Evolutionary conservation across 768 basidiomycete genomes (phyloP), one percentile per base, ranked within the genome.

Genomic region (Rhizopogon rudus): DNA sequence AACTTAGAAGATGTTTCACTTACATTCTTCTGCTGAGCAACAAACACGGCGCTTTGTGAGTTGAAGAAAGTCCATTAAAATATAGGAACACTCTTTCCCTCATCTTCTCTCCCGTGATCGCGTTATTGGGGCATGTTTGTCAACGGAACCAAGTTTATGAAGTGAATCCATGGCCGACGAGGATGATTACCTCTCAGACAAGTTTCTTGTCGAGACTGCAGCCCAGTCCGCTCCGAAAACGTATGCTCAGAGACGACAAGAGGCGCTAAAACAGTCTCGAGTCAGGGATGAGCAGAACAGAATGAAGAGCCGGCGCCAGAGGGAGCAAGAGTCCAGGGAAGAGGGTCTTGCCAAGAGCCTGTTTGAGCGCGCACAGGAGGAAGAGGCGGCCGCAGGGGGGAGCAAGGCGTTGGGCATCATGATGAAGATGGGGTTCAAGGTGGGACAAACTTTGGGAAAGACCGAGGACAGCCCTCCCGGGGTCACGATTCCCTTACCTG

Each of bases 371-470:
- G 88, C 87, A 22, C 77, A 80, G 66, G 87, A 90, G 64, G 78
- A 81, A 58, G 78, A 77, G 56, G 74, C 72, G 17, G 61, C 67
- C 44, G 58, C 50, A 1, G 64, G 61, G 14, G 76, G 79, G 42
- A 92, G 81, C 74, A 93, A 92, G 67, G 92, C 91, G 7, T 73
- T 93, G 52, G 79, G 81, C 14, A 93, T 94, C 75, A 94, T 94
- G 92, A 83, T 88, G 80, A 93, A 89, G 73, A 93, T 93, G 92
- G 92, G 92, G 1, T 94, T 91, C 75, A 87, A 87, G 71, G 84
- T 88, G 2, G 92, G 92, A 14, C 83, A 92, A 67, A 77, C 88
- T 13, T 77, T 93, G 29, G 91, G 91, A 16, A 76, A 71, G 63
- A 51, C 67, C 20, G 60, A 65, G 22, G 63, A 61, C 13, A 55